Conservation (phyloP, 139 green algal species). For the Choricystis sp. region DNA sequence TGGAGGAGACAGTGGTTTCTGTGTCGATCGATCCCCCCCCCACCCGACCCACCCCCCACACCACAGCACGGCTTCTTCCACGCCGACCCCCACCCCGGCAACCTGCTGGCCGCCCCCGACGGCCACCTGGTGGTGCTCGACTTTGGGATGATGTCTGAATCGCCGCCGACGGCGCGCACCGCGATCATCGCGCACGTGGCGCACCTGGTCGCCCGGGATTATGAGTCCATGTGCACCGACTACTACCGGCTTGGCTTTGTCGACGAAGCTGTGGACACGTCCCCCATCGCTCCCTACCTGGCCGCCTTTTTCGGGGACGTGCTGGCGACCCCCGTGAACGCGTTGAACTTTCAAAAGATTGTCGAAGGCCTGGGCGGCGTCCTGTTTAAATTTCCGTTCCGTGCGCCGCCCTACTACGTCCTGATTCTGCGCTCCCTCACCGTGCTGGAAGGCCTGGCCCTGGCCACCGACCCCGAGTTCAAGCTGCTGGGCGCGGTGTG, state of each 20-base stretch:
- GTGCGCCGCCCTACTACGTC: slow-evolving; percentile 87
- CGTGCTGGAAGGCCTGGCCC: slow-evolving; percentile 82
- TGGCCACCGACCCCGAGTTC: slow-evolving; percentile 43
- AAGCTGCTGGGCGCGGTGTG: slow-evolving; percentile 85
- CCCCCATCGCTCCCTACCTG: slow-evolving; percentile 83
- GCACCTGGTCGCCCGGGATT: slow-evolving; percentile 86
- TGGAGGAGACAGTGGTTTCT: too few relatives aligned
- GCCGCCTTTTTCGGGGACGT: slow-evolving; percentile 92
- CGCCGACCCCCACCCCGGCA: slow-evolving; percentile 67
- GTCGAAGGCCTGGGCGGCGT: slow-evolving; percentile 89
- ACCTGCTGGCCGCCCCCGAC: slow-evolving; percentile 71
- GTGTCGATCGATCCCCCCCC: too few relatives aligned
- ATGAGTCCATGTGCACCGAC: slow-evolving; percentile 66
- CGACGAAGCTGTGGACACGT: slow-evolving; percentile 71
- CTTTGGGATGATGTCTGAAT: slow-evolving; percentile 92
- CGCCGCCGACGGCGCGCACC: slow-evolving; percentile 20
- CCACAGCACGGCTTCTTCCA: slow-evolving; percentile 74
- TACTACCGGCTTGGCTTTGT: slow-evolving; percentile 90
- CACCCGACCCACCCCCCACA: too few relatives aligned
- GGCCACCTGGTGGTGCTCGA: slow-evolving; percentile 81
- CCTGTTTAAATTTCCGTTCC: slow-evolving; percentile 73
- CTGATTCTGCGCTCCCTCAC: slow-evolving; percentile 89
- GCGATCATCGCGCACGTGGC: slow-evolving; percentile 93
- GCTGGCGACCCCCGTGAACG: slow-evolving; percentile 27
- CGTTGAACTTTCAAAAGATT: slow-evolving; percentile 90